phyloP scores from a whole-genome alignment of 768 basidiomycete genomes.

The Mycena venus region DNA sequence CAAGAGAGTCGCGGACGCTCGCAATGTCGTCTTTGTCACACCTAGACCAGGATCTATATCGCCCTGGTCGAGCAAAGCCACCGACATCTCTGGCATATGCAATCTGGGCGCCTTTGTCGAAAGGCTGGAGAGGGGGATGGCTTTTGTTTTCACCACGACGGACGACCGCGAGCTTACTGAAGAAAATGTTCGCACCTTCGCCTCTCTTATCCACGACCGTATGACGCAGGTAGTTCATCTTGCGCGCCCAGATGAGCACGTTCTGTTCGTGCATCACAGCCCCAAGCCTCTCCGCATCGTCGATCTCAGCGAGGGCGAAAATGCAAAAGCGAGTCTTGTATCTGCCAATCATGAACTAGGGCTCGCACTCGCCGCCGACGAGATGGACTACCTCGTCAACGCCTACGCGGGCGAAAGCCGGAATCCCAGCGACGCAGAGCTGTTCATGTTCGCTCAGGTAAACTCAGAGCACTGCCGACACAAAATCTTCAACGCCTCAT shows the following conservation, averaged over 20 bases:
- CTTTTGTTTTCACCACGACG: constrained; percentile 70
- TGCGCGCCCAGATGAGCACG: constrained; percentile 67
- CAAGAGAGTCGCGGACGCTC: constrained; percentile 47
- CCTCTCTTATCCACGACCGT: constrained; percentile 89
- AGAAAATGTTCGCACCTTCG: constrained; percentile 65
- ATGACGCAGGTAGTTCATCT: constrained; percentile 92
- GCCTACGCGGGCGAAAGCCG: constrained; percentile 92
- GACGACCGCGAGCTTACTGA: constrained; percentile 56
- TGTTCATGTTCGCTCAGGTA: constrained; percentile 99
- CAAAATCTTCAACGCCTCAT: constrained; percentile 99
- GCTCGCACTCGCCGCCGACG: constrained; percentile 89
- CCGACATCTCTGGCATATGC: constrained; percentile 93
- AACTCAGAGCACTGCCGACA: constrained; percentile 99
- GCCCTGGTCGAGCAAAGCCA: constrained; percentile 99
- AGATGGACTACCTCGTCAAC: constrained; percentile 92
- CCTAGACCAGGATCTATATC: constrained; percentile 94
- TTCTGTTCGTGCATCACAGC: constrained; percentile 70
- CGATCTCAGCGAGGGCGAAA: constrained; percentile 62
- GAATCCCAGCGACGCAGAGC: constrained; percentile 95
- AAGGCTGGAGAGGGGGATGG: constrained; percentile 88
- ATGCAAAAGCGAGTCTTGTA: constrained; percentile 72
- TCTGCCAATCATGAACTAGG: constrained; percentile 88
- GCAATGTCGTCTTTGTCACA: constrained; percentile 76
- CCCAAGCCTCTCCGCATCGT: constrained; percentile 82
- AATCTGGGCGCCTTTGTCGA: constrained; percentile 79